These are phyloP conservation scores for Aspergillus olivimuriae DNA, from an alignment of 495 filamentous ascomycete genomes.

Conservation along the genomic window DNA sequence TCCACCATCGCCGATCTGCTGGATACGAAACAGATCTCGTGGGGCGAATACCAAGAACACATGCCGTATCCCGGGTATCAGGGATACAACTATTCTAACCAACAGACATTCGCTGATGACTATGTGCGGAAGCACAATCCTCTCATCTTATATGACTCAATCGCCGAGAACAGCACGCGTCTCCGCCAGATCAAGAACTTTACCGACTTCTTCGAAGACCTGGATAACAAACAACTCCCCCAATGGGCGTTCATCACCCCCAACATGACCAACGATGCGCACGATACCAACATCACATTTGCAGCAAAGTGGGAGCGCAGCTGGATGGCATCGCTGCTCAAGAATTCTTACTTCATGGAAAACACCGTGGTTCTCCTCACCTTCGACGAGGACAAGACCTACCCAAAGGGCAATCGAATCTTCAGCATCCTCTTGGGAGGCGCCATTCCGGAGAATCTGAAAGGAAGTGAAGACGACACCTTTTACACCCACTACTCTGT, in stretches of 20 bases:
- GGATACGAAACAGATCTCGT: slow-evolving; percentile 59
- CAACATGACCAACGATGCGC: slow-evolving; percentile 70
- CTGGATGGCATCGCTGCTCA: slow-evolving; percentile 58
- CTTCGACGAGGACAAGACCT: slow-evolving; percentile 61
- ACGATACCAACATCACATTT: slow-evolving; percentile 59
- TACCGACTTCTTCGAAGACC: slow-evolving; percentile 54
- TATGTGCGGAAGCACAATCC: slow-evolving; percentile 82
- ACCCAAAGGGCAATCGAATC: slow-evolving; percentile 48
- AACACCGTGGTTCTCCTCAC: slow-evolving; percentile 62
- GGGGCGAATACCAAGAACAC: slow-evolving; percentile 66
- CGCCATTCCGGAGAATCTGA: slow-evolving; percentile 49
- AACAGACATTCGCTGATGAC: slow-evolving; percentile 45
- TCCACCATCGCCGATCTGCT: slow-evolving; percentile 65
- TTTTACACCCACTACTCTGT: slow-evolving; percentile 71
- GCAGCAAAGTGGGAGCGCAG: slow-evolving; percentile 50
- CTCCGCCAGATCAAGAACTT: slow-evolving; percentile 62
- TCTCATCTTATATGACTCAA: slow-evolving; percentile 51
- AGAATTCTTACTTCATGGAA: slow-evolving; percentile 60
- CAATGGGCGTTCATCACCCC: slow-evolving; percentile 74
- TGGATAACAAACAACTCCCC: slow-evolving; percentile 51
- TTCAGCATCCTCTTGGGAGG: slow-evolving; percentile 61
- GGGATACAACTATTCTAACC: slow-evolving; percentile 50
- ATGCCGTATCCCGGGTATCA: slow-evolving; percentile 63
- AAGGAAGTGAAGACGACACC: slow-evolving; percentile 55
- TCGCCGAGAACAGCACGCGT: slow-evolving; percentile 47